Conservation (phyloP, 306 rosid species). For the Potentilla sterilis region DNA sequence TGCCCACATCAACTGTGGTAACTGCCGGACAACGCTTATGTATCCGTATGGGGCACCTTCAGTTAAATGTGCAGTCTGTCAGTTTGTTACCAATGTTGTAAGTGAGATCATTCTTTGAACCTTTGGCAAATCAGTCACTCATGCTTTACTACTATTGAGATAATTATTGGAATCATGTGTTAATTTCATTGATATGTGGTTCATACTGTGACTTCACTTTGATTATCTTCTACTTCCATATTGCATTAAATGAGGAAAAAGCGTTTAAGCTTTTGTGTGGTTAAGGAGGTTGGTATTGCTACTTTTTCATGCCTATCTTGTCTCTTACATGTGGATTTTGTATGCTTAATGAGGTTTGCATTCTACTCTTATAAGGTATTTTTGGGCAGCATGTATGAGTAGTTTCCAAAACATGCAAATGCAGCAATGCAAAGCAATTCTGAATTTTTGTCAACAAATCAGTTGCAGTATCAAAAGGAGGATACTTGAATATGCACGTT, state of each 20-base stretch:
- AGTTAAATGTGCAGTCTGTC: conserved; percentile 97
- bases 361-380: neutral
- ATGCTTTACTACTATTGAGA: neutral
- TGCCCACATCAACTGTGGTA: conserved; percentile 86
- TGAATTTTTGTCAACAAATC: neutral
- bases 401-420: neutral
- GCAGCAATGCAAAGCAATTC: neutral
- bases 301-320: neutral
- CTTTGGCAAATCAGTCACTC: neutral
- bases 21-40: conserved; percentile 88
- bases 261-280: neutral
- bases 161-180: neutral
- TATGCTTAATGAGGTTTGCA: neutral
- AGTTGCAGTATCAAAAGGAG: neutral
- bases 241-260: neutral
- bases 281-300: neutral
- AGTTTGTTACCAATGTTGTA: conserved; percentile 79
- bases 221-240: neutral
- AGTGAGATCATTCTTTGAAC: conserved; percentile 32
- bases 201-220: neutral
- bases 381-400: neutral
- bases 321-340: neutral
- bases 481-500: no score
- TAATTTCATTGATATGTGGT: no score
- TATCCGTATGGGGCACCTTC: conserved; percentile 97